Base-by-base conservation (phyloP, 2,329 filamentous ascomycete genomes). In the Uncinocarpus reesii region DNA sequence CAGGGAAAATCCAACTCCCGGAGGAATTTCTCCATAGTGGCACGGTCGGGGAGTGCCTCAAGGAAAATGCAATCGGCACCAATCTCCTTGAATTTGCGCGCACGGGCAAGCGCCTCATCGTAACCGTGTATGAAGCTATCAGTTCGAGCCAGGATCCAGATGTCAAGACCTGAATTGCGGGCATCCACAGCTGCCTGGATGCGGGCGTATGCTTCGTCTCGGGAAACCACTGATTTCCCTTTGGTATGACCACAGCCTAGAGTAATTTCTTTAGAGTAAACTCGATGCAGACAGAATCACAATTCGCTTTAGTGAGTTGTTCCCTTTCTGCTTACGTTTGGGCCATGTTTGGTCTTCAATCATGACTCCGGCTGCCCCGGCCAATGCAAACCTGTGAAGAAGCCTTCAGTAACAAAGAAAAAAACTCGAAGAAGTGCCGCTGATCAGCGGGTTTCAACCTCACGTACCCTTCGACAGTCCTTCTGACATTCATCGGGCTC, bases 301-400 rank as follows among this genome's bases (percentile, higher is more conserved):
- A 11, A 7, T 13, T 32, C 7, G 24, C 11, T n/a, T 4, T 1
- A n/a, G n/a, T n/a, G 42, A 18, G 13, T 6, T 15, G 43, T 6
- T 46, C 6, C 26, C 18, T n/a, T 23, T 35, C 20, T 31, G 26
- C 64, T 53, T 48, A 73, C 71, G 57, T 48, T 74, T 73, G 5
- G 71, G 70, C 70, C 70, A 74, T 0, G 67, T 70, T 52, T 73
- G 71, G 47, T 73, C 70, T 48, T 73, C 71, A 47, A 74, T 70
- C 68, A 66, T 67, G 10, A 65, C 50, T 0, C 64, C 63, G 3
- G 63, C 63, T 1, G 63, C 62, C 0, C 62, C 69, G 1, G 70
- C 70, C 3, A 58, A 52, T 0, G 70, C 70, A 53, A 45, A 49
- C 13, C 42, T 45, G 31, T 23, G 7, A n/a, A n/a, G n/a, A n/a